These are phyloP conservation scores for Leptosphaerulina australis DNA, from an alignment of 2,329 filamentous ascomycete species.

Conservation along the genomic window DNA sequence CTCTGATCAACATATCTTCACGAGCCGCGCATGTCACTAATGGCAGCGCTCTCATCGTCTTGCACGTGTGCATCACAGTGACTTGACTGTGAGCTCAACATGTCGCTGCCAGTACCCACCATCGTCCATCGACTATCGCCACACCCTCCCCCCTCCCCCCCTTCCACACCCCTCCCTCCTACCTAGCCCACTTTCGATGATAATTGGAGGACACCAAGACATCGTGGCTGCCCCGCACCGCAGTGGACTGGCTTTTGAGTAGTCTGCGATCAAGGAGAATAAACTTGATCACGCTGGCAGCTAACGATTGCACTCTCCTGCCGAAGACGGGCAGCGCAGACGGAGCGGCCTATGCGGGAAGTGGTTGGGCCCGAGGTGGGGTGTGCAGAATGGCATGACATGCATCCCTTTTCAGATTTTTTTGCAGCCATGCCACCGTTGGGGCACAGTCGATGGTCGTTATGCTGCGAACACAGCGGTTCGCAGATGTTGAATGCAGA, in stretches of 20 bases:
- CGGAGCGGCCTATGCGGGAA: slow-evolving; percentile 23
- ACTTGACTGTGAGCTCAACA: too few relatives aligned
- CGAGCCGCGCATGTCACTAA: not conserved
- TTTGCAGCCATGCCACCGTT: slow-evolving; percentile 29
- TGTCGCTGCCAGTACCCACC: not conserved
- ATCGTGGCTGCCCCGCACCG: slow-evolving; percentile 20
- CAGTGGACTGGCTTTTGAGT: slow-evolving; percentile 11
- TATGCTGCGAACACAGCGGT: slow-evolving; percentile 29
- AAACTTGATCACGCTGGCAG: slow-evolving; percentile 30
- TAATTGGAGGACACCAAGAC: not conserved
- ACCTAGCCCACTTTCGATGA: not conserved
- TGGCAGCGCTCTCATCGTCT: not conserved
- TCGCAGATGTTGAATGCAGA: slow-evolving; percentile 26
- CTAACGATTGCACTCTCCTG: slow-evolving; percentile 19
- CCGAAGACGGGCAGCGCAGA: slow-evolving; percentile 25
- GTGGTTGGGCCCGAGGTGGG: slow-evolving; percentile 29
- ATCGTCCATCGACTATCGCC: not conserved
- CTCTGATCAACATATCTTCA: not conserved
- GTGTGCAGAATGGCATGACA: slow-evolving; percentile 29
- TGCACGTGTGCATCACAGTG: not conserved
- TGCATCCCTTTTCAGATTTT: slow-evolving; percentile 27
- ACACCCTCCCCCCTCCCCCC: too few relatives aligned
- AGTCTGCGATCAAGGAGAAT: slow-evolving; percentile 20
- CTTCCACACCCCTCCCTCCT: too few relatives aligned
- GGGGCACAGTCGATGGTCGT: slow-evolving; percentile 15